A percentile compares a stretch with the other conserved stretches of the same genome.
Conservation (phyloP, 208 protist species). For the Wallacemonas sp. region DNA sequence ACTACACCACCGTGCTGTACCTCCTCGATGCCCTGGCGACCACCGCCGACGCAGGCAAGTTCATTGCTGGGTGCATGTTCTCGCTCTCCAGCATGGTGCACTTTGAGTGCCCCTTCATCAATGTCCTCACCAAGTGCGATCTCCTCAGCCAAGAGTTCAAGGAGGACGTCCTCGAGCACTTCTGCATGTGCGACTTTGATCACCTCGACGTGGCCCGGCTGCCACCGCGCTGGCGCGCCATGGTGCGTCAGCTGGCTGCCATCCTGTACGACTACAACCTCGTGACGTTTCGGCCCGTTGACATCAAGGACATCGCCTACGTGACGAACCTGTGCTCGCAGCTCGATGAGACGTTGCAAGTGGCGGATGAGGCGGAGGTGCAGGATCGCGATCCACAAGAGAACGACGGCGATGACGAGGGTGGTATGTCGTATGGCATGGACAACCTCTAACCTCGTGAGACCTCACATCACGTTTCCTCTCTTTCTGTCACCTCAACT, state of each 20-base stretch:
- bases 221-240: conserved; percentile 57
- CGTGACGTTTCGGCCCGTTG: conserved; percentile 82
- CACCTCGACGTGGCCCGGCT: conserved; percentile 74
- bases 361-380: conserved; percentile 87
- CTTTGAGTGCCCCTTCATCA: conserved; percentile 93
- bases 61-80: conserved; percentile 89
- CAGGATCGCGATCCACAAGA: conserved; percentile 55
- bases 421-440: not conserved
- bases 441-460: conserved; percentile 4
- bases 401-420: conserved; percentile 25
- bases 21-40: conserved; percentile 85
- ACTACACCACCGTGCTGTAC: conserved; percentile 83
- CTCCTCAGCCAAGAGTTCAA: conserved; percentile 72
- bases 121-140: conserved; percentile 91
- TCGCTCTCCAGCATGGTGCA: conserved; percentile 90
- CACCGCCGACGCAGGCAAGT: conserved; percentile 88
- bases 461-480: no score
- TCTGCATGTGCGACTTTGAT: conserved; percentile 90
- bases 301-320: conserved; percentile 70
- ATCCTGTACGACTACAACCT: conserved; percentile 83
- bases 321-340: conserved; percentile 69
- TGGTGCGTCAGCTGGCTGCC: conserved; percentile 66
- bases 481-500: not conserved
- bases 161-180: conserved; percentile 78
- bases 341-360: conserved; percentile 85